Conservation (phyloP, 208 protist species). For the Acanthamoeba polyphaga region DNA sequence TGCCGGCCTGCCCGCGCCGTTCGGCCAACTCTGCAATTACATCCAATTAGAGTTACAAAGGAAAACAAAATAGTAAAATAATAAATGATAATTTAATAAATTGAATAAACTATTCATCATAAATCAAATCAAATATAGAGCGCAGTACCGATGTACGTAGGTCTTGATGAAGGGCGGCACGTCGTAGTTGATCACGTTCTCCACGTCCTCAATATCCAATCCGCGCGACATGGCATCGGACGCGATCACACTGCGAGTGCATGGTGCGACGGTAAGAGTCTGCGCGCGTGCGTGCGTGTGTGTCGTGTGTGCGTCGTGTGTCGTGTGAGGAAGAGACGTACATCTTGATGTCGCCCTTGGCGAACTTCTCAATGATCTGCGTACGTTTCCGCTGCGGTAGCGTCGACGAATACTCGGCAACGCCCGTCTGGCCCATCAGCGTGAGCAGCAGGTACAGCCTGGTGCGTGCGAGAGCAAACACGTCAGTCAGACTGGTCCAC, state of each 20-base stretch:
- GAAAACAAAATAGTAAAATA: too few species aligned
- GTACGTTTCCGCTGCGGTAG: constrained; percentile 30
- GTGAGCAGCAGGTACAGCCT: constrained; percentile 81
- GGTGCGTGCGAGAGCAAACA: neutral
- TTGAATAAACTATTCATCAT: too few species aligned
- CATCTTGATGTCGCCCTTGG: constrained; percentile 56
- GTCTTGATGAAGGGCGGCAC: constrained; percentile 82
- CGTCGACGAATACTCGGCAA: constrained; percentile 81
- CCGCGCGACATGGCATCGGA: constrained; percentile 90
- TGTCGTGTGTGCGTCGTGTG: neutral
- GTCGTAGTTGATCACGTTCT: constrained; percentile 89
- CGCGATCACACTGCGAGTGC: constrained; percentile 79
- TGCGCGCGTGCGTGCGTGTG: neutral
- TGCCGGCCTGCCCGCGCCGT: constrained; percentile 86
- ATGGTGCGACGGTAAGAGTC: neutral
- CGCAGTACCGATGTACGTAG: constrained; percentile 85
- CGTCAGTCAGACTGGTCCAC: too few species aligned
- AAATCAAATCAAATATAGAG: too few species aligned
- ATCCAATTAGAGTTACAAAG: too few species aligned
- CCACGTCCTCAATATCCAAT: constrained; percentile 86
- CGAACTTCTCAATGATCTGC: constrained; percentile 69
- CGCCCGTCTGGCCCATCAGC: constrained; percentile 73
- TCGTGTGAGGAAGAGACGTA: neutral
- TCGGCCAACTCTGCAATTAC: constrained; percentile 78
- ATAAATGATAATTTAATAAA: too few species aligned